Conservation (phyloP, 345 rosid genomes). For the Dipteronia dyeriana region DNA sequence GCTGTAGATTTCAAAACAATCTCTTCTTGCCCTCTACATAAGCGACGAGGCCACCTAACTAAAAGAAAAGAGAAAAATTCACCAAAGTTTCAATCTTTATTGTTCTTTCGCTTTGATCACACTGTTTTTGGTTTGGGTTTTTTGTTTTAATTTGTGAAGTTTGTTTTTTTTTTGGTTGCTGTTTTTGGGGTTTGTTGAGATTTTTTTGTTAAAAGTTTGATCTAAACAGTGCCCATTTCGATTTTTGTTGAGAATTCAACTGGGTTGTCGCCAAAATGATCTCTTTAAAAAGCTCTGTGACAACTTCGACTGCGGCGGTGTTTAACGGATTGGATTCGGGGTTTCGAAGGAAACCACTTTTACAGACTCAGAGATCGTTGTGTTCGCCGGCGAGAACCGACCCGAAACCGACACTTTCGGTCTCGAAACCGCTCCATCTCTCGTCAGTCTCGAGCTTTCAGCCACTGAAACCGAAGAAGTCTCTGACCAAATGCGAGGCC, state of each 20-base stretch:
- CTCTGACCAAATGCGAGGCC: conserved; percentile 63
- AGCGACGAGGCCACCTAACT: neutral
- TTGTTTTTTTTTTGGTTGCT: neutral
- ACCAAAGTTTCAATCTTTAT: neutral
- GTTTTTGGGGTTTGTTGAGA: neutral
- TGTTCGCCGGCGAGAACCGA: conserved; percentile 30
- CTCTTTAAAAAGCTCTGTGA: conserved; percentile 35
- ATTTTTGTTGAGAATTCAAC: neutral
- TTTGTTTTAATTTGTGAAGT: neutral
- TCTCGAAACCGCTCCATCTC: conserved; percentile 68
- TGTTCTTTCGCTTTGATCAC: neutral
- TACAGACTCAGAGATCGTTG: conserved; percentile 35
- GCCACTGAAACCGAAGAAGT: conserved; percentile 27
- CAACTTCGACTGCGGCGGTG: conserved; percentile 35
- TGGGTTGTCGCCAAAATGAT: conserved; percentile 36
- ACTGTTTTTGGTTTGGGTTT: neutral
- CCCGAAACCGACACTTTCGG: conserved; percentile 34
- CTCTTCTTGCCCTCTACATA: neutral
- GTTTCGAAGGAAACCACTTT: conserved; percentile 33
- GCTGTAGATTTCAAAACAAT: conserved; percentile 7
- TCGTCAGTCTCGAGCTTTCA: conserved; percentile 39
- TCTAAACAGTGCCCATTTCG: neutral
- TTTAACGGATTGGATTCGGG: conserved; percentile 44
- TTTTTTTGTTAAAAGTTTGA: neutral
- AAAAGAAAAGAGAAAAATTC: neutral